Evolutionary conservation across 1,139 yeast species (phyloP), one percentile per base, ranked within the genome.

Genomic region (Pichia terricola): DNA sequence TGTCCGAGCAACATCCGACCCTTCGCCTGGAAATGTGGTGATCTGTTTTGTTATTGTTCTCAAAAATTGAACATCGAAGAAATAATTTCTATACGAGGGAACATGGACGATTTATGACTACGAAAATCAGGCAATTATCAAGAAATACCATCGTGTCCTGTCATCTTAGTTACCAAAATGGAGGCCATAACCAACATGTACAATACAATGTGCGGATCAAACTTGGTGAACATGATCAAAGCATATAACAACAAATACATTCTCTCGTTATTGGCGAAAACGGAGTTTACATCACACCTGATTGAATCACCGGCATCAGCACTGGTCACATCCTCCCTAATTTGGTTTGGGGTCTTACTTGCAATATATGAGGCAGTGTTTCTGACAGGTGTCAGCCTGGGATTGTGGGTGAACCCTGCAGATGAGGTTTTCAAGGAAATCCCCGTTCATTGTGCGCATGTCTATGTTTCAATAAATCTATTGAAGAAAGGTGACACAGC

Each of bases 371-470:
- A 76, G 51, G 49, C 61, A 3, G 52, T 72, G 8, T 67, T 74
- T 49, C 67, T 75, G 69, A 53, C 64, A 25, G 81, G 81, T 3
- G 70, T 75, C n/a, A 61, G 65, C 45, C 55, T 73, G 6, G 64
- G 65, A 1, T 48, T 71, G n/a, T 76, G 81, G 81, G 72, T 73
- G 37, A 71, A 71, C 50, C 84, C 81, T 46, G 83, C 81, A 7
- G 73, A 77, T 53, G 84, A 80, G 46, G 75, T 78, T 26, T 81
- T 81, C 58, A 69, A 72, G 10, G 85, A 81, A 43, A 73, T 78
- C 34, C 91, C 91, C 0, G 77, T 81, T 6, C 89, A 81, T 59
- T 83, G 88, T 63, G 88, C 91, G 1, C 87, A 81, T 59, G 68
- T 81, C 1, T 77, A 77, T 50, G 73, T 79, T 3, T 64, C 76